phyloP scores from a whole-genome alignment of 2,329 filamentous ascomycete genomes.

The Epichloe sibirici region DNA sequence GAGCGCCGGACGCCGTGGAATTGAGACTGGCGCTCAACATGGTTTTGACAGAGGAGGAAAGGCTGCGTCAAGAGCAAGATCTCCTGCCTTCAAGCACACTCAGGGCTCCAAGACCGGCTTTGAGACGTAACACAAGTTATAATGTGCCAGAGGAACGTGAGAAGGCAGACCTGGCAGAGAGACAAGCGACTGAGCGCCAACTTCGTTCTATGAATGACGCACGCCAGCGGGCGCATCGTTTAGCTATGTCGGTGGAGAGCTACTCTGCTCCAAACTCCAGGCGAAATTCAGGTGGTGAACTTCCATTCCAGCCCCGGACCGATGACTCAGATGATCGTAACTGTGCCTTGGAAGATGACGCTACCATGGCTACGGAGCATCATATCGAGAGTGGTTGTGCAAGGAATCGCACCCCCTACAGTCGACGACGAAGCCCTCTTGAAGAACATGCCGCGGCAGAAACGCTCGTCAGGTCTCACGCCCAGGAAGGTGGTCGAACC shows the following conservation, averaged over 20 bases:
- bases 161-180: slow-evolving; percentile 27
- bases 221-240: slow-evolving; percentile 24
- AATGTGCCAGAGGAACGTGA: slow-evolving; percentile 27
- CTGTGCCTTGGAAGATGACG: slow-evolving; percentile 9
- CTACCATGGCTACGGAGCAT: slow-evolving; percentile 5
- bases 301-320: slow-evolving; percentile 21
- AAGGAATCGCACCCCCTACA: slow-evolving; percentile 14
- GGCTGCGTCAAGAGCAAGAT: slow-evolving; percentile 8
- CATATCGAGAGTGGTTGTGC: slow-evolving; percentile 6
- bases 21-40: slow-evolving; percentile 26
- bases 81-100: slow-evolving; percentile 5
- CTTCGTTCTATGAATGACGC: slow-evolving; percentile 28
- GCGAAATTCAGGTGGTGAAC: slow-evolving; percentile 22
- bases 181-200: slow-evolving; percentile 23
- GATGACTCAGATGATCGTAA: slow-evolving; percentile 18
- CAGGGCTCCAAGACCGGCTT: slow-evolving; percentile 22
- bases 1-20: slow-evolving; percentile 26
- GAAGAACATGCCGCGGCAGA: slow-evolving; percentile 19
- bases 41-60: slow-evolving; percentile 22
- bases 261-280: slow-evolving; percentile 25
- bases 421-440: slow-evolving; percentile 12
- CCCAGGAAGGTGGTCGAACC: slow-evolving; percentile 14
- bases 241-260: slow-evolving; percentile 28
- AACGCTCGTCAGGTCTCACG: slow-evolving; percentile 23
- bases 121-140: slow-evolving; percentile 32